A percentile compares a stretch with the other conserved stretches of the same genome.
phyloP scores from a whole-genome alignment of 352 stramenopile species.

The Phytophthora aleatoria region DNA sequence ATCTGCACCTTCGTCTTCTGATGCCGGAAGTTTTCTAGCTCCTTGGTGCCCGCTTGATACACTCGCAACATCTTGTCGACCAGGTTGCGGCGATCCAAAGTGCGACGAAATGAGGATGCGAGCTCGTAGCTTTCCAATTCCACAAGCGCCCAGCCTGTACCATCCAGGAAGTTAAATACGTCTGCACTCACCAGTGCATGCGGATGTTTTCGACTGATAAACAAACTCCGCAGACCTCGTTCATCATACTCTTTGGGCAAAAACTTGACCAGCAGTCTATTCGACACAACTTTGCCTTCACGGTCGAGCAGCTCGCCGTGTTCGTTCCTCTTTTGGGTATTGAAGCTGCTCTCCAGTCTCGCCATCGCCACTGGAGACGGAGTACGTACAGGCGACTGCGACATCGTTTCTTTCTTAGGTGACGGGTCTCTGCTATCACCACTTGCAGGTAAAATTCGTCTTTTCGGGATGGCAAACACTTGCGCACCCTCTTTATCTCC shows the following conservation, averaged over 20 bases:
- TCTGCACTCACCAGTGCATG: conserved; percentile 55
- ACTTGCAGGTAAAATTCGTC: conserved; percentile 31
- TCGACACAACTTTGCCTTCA: conserved; percentile 56
- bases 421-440: conserved; percentile 42
- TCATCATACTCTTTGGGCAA: conserved; percentile 60
- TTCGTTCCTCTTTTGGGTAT: conserved; percentile 31
- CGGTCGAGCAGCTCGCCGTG: conserved; percentile 48
- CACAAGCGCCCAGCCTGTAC: conserved; percentile 73
- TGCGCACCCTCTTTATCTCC: conserved; percentile 58
- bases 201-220: conserved; percentile 44
- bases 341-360: conserved; percentile 26
- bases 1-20: conserved; percentile 55
- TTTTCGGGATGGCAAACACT: conserved; percentile 86
- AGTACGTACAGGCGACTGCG: conserved; percentile 24
- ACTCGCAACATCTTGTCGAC: conserved; percentile 55
- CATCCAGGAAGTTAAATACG: conserved; percentile 77
- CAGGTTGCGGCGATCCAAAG: conserved; percentile 66
- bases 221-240: conserved; percentile 46
- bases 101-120: conserved; percentile 52
- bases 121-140: conserved; percentile 61
- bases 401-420: conserved; percentile 33
- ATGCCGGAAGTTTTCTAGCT: conserved; percentile 66
- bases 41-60: conserved; percentile 54
- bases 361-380: conserved; percentile 16
- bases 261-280: conserved; percentile 72